Percentiles rank a stretch among this genome's conserved stretches.
Evolutionary conservation across 768 basidiomycete species (phyloP).

Genomic region (Tricholoma sp.): DNA sequence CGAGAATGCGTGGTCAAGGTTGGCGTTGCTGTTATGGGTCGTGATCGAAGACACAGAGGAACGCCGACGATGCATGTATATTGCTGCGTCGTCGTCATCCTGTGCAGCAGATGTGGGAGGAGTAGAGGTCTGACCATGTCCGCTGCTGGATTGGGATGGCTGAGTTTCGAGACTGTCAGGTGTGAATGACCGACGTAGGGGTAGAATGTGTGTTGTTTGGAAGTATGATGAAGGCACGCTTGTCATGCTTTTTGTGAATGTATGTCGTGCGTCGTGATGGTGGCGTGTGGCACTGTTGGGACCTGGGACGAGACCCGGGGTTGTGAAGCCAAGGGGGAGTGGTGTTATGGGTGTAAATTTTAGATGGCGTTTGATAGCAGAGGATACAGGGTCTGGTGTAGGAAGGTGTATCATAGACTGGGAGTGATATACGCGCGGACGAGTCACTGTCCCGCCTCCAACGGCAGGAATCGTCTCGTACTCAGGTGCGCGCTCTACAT

Average conservation of each 20-base stretch:
- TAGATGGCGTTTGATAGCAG: conserved; percentile 9
- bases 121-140: conserved; percentile 36
- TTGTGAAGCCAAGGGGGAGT: conserved; percentile 15
- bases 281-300: conserved; percentile 11
- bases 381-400: conserved; percentile 13
- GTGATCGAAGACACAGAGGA: conserved; percentile 30
- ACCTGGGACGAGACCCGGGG: conserved; percentile 20
- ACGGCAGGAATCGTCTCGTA: conserved; percentile 91
- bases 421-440: conserved; percentile 81
- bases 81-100: conserved; percentile 17
- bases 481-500: conserved; percentile 43
- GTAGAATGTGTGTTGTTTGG: conserved; percentile 11
- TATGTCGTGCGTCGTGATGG: background rate
- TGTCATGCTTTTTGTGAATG: background rate
- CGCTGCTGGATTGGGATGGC: conserved; percentile 44
- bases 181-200: conserved; percentile 34
- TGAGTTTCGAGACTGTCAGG: conserved; percentile 50
- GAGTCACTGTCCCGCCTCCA: conserved; percentile 82
- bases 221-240: conserved; percentile 10
- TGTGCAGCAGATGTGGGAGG: conserved; percentile 38
- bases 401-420: conserved; percentile 64
- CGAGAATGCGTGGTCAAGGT: conserved; percentile 17
- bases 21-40: conserved; percentile 4
- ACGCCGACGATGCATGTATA: conserved; percentile 27
- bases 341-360: background rate